Conservation (phyloP, 495 filamentous ascomycete species). For the Aspergillus saccharolyticus region DNA sequence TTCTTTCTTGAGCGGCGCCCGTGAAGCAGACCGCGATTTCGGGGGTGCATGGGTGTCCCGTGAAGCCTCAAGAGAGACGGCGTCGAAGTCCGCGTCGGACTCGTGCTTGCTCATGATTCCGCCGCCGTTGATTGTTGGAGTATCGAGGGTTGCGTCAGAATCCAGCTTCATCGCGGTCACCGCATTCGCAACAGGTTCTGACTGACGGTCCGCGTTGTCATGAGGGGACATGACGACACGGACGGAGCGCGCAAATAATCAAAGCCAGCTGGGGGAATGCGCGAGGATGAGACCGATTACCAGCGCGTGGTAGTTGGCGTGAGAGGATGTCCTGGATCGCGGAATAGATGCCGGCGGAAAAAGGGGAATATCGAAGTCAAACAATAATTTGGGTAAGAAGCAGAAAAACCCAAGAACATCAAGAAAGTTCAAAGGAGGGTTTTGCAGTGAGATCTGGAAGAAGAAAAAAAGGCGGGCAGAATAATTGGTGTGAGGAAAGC, state of each 20-base stretch:
- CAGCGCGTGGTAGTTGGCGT: slow-evolving; percentile 4
- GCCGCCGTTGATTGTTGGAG: slow-evolving; percentile 21
- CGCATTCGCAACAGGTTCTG: slow-evolving; percentile 33
- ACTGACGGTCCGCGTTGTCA: slow-evolving; percentile 42
- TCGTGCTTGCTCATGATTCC: slow-evolving; percentile 14
- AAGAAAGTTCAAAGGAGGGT: not conserved
- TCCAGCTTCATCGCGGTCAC: slow-evolving; percentile 41
- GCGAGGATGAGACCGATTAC: slow-evolving; percentile 8
- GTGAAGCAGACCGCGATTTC: slow-evolving; percentile 21
- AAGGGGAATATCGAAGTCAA: slow-evolving; percentile 4
- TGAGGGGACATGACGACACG: slow-evolving; percentile 45
- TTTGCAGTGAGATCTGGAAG: not conserved
- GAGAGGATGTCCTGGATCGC: not conserved
- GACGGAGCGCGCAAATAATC: slow-evolving; percentile 27
- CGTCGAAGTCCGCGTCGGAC: slow-evolving; percentile 8
- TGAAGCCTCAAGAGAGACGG: slow-evolving; percentile 3
- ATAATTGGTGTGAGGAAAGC: slow-evolving; percentile 1
- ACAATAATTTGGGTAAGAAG: slow-evolving; percentile 2
- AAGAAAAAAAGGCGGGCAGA: slow-evolving; percentile 1
- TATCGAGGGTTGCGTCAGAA: slow-evolving; percentile 16
- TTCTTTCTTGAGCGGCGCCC: slow-evolving; percentile 21
- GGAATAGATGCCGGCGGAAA: slow-evolving; percentile 6
- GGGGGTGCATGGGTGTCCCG: slow-evolving; percentile 9
- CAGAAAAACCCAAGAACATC: slow-evolving; percentile 1
- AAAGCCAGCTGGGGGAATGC: slow-evolving; percentile 12